Percentiles rank a stretch among this genome's conserved stretches.
These are phyloP conservation scores for Camptophora hylomeconis DNA, from an alignment of 2,329 filamentous ascomycete genomes.

Conservation along the genomic window DNA sequence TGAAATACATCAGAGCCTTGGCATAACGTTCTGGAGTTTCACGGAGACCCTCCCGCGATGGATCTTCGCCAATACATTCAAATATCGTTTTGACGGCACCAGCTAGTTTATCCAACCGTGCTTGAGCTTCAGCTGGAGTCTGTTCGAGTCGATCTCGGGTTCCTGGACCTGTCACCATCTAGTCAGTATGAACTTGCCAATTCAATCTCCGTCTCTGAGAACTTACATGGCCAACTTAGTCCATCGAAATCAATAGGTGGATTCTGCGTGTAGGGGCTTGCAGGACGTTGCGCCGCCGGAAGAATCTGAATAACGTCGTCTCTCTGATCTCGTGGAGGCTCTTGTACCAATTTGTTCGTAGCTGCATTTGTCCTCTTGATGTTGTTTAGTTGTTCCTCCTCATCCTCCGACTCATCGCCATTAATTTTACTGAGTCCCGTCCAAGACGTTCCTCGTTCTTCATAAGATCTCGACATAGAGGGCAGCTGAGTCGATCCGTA, in stretches of 20 bases:
- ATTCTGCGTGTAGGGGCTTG: constrained; percentile 36
- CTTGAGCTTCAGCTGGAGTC: constrained; percentile 43
- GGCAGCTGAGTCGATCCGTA: constrained; percentile 22
- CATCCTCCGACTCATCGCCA: constrained; percentile 5
- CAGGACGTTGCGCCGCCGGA: constrained; percentile 34
- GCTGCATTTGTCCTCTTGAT: constrained; percentile 5
- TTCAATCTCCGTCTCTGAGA: too few species aligned
- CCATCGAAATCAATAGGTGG: constrained; percentile 40
- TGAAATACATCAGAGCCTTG: constrained; percentile 90
- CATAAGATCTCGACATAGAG: constrained; percentile 6
- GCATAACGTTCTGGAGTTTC: constrained; percentile 74
- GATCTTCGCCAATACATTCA: constrained; percentile 54
- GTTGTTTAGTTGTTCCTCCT: constrained; percentile 1
- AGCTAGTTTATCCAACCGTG: constrained; percentile 46
- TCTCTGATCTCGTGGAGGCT: constrained; percentile 39
- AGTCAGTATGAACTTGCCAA: background rate
- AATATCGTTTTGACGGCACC: constrained; percentile 51
- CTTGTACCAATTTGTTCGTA: constrained; percentile 22
- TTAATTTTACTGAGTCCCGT: constrained; percentile 13
- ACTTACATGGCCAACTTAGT: constrained; percentile 39
- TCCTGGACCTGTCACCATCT: constrained; percentile 30
- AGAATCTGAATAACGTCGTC: constrained; percentile 39
- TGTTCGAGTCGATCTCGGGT: constrained; percentile 41
- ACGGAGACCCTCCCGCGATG: constrained; percentile 49
- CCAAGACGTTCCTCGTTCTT: constrained; percentile 7